A percentile compares a stretch with the other conserved stretches of the same genome.
Conservation (phyloP, 257 asterid species). For the Gentiana macrophylla region DNA sequence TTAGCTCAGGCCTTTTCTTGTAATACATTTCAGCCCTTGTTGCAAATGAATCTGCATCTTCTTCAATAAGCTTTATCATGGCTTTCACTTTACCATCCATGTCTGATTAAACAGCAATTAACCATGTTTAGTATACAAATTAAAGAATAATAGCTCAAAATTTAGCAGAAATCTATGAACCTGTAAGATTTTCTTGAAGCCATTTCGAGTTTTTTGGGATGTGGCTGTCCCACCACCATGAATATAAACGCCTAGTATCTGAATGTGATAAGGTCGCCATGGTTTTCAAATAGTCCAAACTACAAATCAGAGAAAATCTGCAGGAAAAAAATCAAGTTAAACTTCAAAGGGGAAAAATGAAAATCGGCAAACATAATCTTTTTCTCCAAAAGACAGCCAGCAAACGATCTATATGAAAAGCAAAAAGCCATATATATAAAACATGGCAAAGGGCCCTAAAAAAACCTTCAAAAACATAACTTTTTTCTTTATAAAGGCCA, state of each 20-base stretch:
- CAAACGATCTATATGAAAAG: too few species aligned
- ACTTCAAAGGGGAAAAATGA: not conserved
- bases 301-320: slow-evolving; percentile 5
- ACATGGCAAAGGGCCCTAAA: too few species aligned
- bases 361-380: not conserved
- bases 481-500: too few species aligned
- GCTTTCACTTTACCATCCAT: slow-evolving; percentile 81
- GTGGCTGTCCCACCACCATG: slow-evolving; percentile 99
- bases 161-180: slow-evolving; percentile 17
- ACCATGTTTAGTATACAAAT: not conserved
- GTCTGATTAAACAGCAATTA: slow-evolving; percentile 34
- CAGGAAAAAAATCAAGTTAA: not conserved
- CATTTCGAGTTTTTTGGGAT: slow-evolving; percentile 94
- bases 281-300: slow-evolving; percentile 27
- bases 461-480: too few species aligned
- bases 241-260: slow-evolving; percentile 61
- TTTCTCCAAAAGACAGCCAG: too few species aligned
- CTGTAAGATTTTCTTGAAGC: slow-evolving; percentile 89
- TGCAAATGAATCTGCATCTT: slow-evolving; percentile 93
- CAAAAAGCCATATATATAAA: too few species aligned
- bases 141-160: too few species aligned
- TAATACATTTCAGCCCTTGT: slow-evolving; percentile 93
- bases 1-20: slow-evolving; percentile 82
- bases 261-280: slow-evolving; percentile 56
- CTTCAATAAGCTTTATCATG: slow-evolving; percentile 92